phyloP scores from a whole-genome alignment of 768 basidiomycete genomes.

The Leccinellum luteum region DNA sequence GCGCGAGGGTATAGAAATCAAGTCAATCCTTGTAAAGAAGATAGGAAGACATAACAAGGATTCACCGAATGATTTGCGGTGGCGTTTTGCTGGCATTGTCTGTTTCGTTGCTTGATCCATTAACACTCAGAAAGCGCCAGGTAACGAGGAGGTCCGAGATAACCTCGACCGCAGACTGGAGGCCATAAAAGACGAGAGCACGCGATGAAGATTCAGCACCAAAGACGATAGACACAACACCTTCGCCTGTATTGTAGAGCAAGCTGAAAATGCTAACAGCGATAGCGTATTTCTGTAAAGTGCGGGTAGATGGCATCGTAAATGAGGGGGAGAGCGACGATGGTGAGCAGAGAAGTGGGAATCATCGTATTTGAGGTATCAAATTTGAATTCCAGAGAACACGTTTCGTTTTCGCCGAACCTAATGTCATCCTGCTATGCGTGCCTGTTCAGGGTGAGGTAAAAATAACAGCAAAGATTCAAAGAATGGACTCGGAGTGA shows the following conservation, averaged over 20 bases:
- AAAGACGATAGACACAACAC: slow-evolving; percentile 42
- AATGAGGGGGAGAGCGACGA: neutral
- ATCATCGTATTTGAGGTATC: neutral
- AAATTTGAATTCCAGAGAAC: neutral
- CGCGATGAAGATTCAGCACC: slow-evolving; percentile 44
- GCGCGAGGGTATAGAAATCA: neutral
- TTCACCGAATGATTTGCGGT: slow-evolving; percentile 14
- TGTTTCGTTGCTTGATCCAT: slow-evolving; percentile 34
- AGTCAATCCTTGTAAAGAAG: neutral
- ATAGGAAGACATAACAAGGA: neutral
- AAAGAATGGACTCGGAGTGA: no score
- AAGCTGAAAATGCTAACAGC: slow-evolving; percentile 42
- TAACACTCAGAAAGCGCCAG: slow-evolving; percentile 41
- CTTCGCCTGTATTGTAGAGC: slow-evolving; percentile 40
- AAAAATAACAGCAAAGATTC: no score
- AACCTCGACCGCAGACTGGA: slow-evolving; percentile 48
- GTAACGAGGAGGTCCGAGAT: slow-evolving; percentile 42
- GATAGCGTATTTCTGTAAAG: slow-evolving; percentile 37
- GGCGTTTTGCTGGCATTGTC: neutral
- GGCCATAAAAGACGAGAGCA: slow-evolving; percentile 47
- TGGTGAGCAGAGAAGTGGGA: neutral
- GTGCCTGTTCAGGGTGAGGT: no score
- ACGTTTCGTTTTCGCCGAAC: neutral
- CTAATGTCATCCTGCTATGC: neutral
- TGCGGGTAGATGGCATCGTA: slow-evolving; percentile 18